These are phyloP conservation scores for Scedosporium apiospermum DNA, from an alignment of 2,329 filamentous ascomycete species.

Conservation along the genomic window DNA sequence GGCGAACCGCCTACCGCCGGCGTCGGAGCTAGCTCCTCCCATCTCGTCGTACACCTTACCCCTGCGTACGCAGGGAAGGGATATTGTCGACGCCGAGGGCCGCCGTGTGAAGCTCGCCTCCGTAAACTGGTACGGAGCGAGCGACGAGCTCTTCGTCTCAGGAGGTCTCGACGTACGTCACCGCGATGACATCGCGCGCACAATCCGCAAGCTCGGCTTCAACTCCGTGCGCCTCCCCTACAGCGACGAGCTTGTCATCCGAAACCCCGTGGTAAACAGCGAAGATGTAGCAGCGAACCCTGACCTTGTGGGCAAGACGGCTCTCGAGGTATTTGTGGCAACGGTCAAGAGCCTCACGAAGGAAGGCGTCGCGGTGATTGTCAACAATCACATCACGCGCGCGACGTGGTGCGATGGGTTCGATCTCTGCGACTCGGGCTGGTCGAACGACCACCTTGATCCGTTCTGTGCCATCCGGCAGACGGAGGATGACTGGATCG, in stretches of 20 bases:
- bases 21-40: slow-evolving; percentile 32
- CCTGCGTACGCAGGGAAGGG: slow-evolving; percentile 47
- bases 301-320: slow-evolving; percentile 45
- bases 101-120: slow-evolving; percentile 52
- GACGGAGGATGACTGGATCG: slow-evolving; percentile 57
- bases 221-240: slow-evolving; percentile 63
- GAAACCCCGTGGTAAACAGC: slow-evolving; percentile 45
- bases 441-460: slow-evolving; percentile 56
- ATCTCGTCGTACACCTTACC: slow-evolving; percentile 41
- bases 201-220: slow-evolving; percentile 54
- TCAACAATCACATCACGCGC: slow-evolving; percentile 63
- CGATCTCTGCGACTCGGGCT: slow-evolving; percentile 57
- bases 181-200: slow-evolving; percentile 48
- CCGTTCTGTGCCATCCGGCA: slow-evolving; percentile 51
- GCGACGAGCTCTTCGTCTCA: slow-evolving; percentile 55
- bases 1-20: slow-evolving; percentile 30
- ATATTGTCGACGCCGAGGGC: slow-evolving; percentile 49
- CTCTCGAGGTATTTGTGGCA: slow-evolving; percentile 52
- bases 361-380: slow-evolving; percentile 52
- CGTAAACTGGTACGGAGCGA: slow-evolving; percentile 64
- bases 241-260: slow-evolving; percentile 56
- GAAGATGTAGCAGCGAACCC: slow-evolving; percentile 47
- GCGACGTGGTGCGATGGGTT: slow-evolving; percentile 61
- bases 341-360: slow-evolving; percentile 50
- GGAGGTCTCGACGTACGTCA: slow-evolving; percentile 56